A percentile compares a stretch with the other conserved stretches of the same genome.
These are phyloP conservation scores for Eucalyptus paniculata DNA, from an alignment of 345 rosid species.

Conservation along the genomic window DNA sequence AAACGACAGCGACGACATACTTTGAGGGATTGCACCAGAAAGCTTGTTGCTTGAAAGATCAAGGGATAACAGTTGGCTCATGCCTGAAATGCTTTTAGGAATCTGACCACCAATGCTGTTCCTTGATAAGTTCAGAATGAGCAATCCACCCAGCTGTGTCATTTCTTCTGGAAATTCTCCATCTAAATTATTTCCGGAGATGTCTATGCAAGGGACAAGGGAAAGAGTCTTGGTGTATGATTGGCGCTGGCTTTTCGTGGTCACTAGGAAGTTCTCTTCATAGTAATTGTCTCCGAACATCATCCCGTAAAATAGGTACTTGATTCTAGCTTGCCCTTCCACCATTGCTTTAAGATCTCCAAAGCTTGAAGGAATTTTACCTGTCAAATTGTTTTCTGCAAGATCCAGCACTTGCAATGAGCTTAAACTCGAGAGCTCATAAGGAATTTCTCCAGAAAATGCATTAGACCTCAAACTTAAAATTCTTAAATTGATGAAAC, in stretches of 20 bases:
- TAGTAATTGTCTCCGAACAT: rapidly evolving
- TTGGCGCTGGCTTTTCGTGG: rapidly evolving
- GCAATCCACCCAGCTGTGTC: no score
- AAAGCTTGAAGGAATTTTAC: slow-evolving; percentile 14
- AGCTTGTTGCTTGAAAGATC: background rate
- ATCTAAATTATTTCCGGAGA: no score
- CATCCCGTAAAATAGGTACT: slow-evolving; percentile 9
- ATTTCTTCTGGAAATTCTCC: no score
- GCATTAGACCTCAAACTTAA: slow-evolving; percentile 6
- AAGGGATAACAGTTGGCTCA: no score
- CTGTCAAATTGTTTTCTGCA: slow-evolving; percentile 21
- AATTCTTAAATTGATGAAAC: slow-evolving; percentile 3
- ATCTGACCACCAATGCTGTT: no score
- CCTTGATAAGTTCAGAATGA: no score
- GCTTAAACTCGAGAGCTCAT: slow-evolving; percentile 1
- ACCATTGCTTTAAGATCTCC: slow-evolving; percentile 24
- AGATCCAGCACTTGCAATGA: slow-evolving; percentile 32
- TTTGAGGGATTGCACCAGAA: slow-evolving; percentile 24
- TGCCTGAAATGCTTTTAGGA: rapidly evolving
- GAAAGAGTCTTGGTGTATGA: no score
- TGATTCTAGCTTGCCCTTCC: background rate
- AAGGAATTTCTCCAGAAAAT: slow-evolving; percentile 19
- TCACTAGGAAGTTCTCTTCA: no score
- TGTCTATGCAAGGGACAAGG: no score
- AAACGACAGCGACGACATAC: slow-evolving; percentile 15